A percentile compares a stretch with the other conserved stretches of the same genome.
Conservation (phyloP, 1,139 yeast species). For the Lodderomyces theae region DNA sequence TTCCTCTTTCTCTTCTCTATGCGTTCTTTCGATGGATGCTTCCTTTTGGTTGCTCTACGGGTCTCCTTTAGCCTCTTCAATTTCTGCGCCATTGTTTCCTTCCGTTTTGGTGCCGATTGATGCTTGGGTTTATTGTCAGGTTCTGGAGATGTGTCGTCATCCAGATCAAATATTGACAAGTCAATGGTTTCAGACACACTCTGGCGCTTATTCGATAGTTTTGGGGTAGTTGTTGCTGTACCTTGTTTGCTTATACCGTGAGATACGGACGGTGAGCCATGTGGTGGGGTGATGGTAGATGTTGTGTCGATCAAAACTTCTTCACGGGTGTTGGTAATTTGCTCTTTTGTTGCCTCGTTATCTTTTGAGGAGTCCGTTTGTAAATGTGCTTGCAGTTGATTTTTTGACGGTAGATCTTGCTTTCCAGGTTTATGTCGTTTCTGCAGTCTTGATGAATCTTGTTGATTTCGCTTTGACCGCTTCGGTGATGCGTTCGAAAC, state of each 20-base stretch:
- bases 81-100: not conserved
- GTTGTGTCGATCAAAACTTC: no score
- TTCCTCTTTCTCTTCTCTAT: not conserved
- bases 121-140: not conserved
- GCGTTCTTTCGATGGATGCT: not conserved
- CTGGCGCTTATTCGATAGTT: not conserved
- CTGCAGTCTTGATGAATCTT: no score
- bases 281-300: no score
- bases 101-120: not conserved
- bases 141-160: not conserved
- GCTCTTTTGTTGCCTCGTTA: no score
- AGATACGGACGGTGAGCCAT: no score
- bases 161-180: constrained; percentile 2
- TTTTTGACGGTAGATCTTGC: no score
- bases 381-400: no score
- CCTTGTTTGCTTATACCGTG: not conserved
- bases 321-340: no score
- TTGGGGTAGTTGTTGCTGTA: not conserved
- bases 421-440: no score
- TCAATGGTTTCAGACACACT: not conserved
- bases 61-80: not conserved
- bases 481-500: no score
- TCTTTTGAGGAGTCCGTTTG: no score
- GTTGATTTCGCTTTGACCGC: no score
- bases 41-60: not conserved